phyloP scores from a whole-genome alignment of 2,329 filamentous ascomycete species.

The Gaeumannomyces tritici region DNA sequence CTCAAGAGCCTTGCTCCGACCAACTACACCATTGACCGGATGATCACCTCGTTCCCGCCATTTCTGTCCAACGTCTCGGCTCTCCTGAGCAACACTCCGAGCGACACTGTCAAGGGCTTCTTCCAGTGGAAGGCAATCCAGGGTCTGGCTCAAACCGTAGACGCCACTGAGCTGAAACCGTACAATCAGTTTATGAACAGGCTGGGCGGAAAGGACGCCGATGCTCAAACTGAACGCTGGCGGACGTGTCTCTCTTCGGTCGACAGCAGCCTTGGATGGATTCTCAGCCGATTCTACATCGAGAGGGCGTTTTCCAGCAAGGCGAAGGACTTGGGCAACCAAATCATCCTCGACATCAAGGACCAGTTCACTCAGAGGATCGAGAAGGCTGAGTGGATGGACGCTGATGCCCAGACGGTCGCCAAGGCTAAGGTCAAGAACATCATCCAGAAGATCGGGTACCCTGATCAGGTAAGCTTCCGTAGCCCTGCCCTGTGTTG shows the following conservation, averaged over 20 bases:
- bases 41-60: slow-evolving; percentile 50
- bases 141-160: slow-evolving; percentile 39
- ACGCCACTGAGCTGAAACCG: slow-evolving; percentile 50
- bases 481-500: not conserved
- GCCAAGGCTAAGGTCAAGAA: slow-evolving; percentile 57
- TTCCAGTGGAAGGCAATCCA: slow-evolving; percentile 55
- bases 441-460: slow-evolving; percentile 60
- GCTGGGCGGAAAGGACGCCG: slow-evolving; percentile 50
- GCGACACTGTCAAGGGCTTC: slow-evolving; percentile 50
- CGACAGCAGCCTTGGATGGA: slow-evolving; percentile 53
- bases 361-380: slow-evolving; percentile 53
- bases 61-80: slow-evolving; percentile 50
- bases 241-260: slow-evolving; percentile 50
- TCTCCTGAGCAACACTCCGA: slow-evolving; percentile 42
- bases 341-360: slow-evolving; percentile 64
- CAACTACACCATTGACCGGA: slow-evolving; percentile 35
- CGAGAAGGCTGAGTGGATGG: slow-evolving; percentile 53
- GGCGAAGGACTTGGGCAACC: slow-evolving; percentile 56
- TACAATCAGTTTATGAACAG: slow-evolving; percentile 50
- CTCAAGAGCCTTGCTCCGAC: slow-evolving; percentile 41
- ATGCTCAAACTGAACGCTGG: slow-evolving; percentile 56
- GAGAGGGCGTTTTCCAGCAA: slow-evolving; percentile 58
- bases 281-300: slow-evolving; percentile 61
- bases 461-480: slow-evolving; percentile 36
- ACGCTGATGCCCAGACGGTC: slow-evolving; percentile 45